Base-by-base conservation (phyloP, 805 yeast genomes). In the Starmerella floricola region DNA sequence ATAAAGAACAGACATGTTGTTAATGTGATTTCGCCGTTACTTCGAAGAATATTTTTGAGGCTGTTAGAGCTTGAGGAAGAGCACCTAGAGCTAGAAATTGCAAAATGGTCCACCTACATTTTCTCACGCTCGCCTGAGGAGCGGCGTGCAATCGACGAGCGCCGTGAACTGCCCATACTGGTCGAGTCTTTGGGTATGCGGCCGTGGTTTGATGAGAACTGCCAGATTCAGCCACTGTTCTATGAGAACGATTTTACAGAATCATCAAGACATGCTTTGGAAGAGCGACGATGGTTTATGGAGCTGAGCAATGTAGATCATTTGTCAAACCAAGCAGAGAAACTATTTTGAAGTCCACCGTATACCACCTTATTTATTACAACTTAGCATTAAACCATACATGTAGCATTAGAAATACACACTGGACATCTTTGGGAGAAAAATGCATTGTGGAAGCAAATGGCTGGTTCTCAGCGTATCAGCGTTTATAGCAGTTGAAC, bases 1-100 rank as follows among this genome's bases (percentile, higher is more conserved):
- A 21, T 47, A 11, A 4, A 31, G 18, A 41, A 39, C 38, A 38
- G 46, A 8, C 28, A 34, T 2, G 38, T 36, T 11, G 40, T 45
- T 6, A 31, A 26, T 24, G 15, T 40, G 18, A 33, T 47, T 13
- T 40, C 44, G 12, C 51, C 48, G 15, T 38, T 47, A 10, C 40
- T 47, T 10, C 21, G 41, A 17, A 35, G 36, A 6, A 31, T 42
- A 5, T 30, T 47, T 17, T 6, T 29, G 19, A 23, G 34, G 8
- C 38, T 47, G 5, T 29, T 47, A 6, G 28, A 45, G 21, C 29
- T 36, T 13, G 39, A 36, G 11, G 45, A 42, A 16, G 19, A 21
- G 6, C 29, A 12, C 13, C 24, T 37, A 12, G 46, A 45, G 19
- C 23, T 6, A 23, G 28, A 17, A 6, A 15, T 45, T 5, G 34